Conservation (phyloP, 73 alveolate species). For the Paramecium caudatum region DNA sequence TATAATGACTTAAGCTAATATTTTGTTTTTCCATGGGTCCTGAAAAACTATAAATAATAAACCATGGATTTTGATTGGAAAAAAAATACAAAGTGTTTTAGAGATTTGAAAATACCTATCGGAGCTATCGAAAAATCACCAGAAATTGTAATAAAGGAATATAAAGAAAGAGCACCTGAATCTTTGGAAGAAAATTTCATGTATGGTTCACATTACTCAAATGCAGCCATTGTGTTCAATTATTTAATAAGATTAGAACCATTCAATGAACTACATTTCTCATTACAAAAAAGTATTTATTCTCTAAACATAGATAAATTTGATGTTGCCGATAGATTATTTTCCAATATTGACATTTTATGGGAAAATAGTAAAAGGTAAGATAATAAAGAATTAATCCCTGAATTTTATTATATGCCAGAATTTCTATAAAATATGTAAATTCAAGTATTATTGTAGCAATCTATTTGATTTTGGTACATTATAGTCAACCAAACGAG, state of each 20-base stretch:
- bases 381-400: constrained; percentile 97
- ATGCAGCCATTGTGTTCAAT: constrained; percentile 91
- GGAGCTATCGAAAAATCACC: neutral
- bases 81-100: neutral
- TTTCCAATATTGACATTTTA: constrained; percentile 87
- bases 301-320: constrained; percentile 76
- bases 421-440: constrained; percentile 83
- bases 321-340: constrained; percentile 95
- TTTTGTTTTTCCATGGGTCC: constrained; percentile 49
- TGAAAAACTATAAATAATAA: neutral
- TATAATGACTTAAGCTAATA: constrained; percentile 47
- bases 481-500: constrained; percentile 82
- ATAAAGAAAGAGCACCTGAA: neutral
- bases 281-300: constrained; percentile 32
- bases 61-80: neutral
- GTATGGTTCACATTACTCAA: constrained; percentile 94
- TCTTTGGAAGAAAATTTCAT: constrained; percentile 56
- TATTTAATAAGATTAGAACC: constrained; percentile 91
- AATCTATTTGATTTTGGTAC: constrained; percentile 84
- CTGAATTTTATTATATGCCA: constrained; percentile 97
- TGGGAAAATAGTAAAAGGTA: constrained; percentile 84
- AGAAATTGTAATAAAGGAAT: neutral
- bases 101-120: constrained; percentile 34
- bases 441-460: constrained; percentile 72
- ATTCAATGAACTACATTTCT: constrained; percentile 78